These are phyloP conservation scores for Volvox africanus DNA, from an alignment of 139 green algal species.

Conservation along the genomic window DNA sequence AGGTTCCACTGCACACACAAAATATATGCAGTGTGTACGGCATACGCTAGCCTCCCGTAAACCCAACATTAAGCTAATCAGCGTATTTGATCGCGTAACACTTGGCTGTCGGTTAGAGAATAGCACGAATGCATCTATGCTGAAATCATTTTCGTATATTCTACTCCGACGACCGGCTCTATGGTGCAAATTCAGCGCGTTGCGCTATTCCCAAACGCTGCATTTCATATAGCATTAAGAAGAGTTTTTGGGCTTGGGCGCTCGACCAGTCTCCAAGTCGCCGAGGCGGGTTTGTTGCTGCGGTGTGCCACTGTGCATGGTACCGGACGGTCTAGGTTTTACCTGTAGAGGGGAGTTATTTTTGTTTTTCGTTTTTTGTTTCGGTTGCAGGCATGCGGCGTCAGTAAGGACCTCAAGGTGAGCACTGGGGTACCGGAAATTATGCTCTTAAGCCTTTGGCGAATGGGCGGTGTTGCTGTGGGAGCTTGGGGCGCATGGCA, in stretches of 20 bases:
- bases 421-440: neutral
- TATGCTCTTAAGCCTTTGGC: neutral
- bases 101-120: no score
- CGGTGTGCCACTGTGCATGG: neutral
- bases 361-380: no score
- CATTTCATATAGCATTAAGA: constrained; percentile 7
- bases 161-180: neutral
- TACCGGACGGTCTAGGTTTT: neutral
- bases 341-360: no score
- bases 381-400: constrained; percentile 53
- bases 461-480: neutral
- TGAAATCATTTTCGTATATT: no score
- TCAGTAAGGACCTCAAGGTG: constrained; percentile 63
- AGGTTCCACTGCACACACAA: no score
- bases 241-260: constrained; percentile 15
- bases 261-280: neutral
- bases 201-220: neutral
- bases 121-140: no score
- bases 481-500: no score
- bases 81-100: no score
- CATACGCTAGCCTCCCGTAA: no score
- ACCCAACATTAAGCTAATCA: no score
- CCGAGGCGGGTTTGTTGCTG: neutral
- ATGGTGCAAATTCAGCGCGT: constrained; percentile 37
- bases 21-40: no score